These are phyloP conservation scores for Paradendryphiella salina DNA, from an alignment of 2,329 filamentous ascomycete species.

Conservation along the genomic window DNA sequence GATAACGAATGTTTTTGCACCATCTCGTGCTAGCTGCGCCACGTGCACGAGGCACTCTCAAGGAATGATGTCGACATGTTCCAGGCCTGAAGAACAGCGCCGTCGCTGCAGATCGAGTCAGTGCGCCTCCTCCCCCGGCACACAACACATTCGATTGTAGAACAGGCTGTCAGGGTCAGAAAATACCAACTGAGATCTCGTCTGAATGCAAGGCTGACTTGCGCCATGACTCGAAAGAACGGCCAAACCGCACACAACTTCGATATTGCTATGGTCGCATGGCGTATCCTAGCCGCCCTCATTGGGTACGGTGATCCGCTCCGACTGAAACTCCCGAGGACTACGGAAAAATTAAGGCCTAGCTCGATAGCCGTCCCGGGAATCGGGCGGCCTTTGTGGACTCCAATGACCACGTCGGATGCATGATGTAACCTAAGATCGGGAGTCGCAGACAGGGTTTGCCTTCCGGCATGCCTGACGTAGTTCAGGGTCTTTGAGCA, in stretches of 20 bases:
- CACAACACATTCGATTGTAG: conserved; percentile 7
- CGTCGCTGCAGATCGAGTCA: conserved; percentile 8
- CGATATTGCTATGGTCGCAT: not conserved
- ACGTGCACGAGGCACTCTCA: not conserved
- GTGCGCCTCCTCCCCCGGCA: too few relatives aligned
- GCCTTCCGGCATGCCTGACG: conserved; percentile 1
- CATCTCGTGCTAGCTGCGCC: conserved; percentile 1
- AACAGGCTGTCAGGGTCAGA: conserved; percentile 1
- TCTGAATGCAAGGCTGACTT: not conserved
- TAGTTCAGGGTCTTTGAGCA: conserved; percentile 1
- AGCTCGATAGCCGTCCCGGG: conserved; percentile 7
- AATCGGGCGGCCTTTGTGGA: not conserved
- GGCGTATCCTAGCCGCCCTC: not conserved
- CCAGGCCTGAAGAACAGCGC: conserved; percentile 3
- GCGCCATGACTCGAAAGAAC: not conserved
- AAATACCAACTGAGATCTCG: conserved; percentile 1
- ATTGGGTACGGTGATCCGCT: conserved; percentile 9
- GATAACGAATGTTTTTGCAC: not conserved
- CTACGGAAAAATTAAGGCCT: conserved; percentile 4
- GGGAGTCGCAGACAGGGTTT: conserved; percentile 17
- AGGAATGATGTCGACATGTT: not conserved
- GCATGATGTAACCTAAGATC: conserved; percentile 10
- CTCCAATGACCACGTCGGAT: conserved; percentile 11
- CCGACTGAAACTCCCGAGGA: conserved; percentile 6
- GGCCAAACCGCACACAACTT: not conserved